These are phyloP conservation scores for Penicillium fimorum DNA, from an alignment of 495 filamentous ascomycete genomes.

Conservation along the genomic window DNA sequence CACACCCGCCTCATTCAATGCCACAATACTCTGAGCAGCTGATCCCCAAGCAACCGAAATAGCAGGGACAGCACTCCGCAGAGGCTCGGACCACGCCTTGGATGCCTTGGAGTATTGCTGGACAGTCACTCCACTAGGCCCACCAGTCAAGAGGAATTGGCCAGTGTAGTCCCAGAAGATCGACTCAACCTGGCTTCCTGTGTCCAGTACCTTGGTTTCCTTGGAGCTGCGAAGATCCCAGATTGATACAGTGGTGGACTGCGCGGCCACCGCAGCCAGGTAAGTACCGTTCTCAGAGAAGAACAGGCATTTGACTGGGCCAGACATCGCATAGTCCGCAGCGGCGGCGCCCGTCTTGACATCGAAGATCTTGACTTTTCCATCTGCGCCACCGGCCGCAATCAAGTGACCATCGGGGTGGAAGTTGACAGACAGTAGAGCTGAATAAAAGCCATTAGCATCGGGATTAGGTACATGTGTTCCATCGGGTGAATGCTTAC, in stretches of 20 bases:
- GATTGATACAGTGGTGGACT: slow-evolving; percentile 72
- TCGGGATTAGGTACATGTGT: neutral
- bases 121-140: slow-evolving; percentile 77
- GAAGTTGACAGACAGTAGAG: slow-evolving; percentile 75
- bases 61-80: slow-evolving; percentile 71
- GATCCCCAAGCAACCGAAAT: slow-evolving; percentile 75
- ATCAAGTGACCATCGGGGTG: slow-evolving; percentile 96
- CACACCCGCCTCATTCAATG: slow-evolving; percentile 69
- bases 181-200: slow-evolving; percentile 67
- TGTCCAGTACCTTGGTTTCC: slow-evolving; percentile 75
- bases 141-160: slow-evolving; percentile 83
- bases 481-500: slow-evolving; percentile 51
- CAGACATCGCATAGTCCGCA: slow-evolving; percentile 64
- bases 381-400: slow-evolving; percentile 71
- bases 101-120: slow-evolving; percentile 79
- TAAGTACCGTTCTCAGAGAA: slow-evolving; percentile 99
- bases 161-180: slow-evolving; percentile 93
- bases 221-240: slow-evolving; percentile 88
- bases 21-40: slow-evolving; percentile 69
- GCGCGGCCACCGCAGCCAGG: slow-evolving; percentile 75
- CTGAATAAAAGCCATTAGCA: slow-evolving; percentile 43
- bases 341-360: slow-evolving; percentile 69
- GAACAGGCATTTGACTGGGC: slow-evolving; percentile 66
- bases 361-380: slow-evolving; percentile 83
- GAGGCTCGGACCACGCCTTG: slow-evolving; percentile 86